Percentiles rank a stretch among this genome's conserved stretches.
These are phyloP conservation scores for Phytophthora pinifolia DNA, from an alignment of 352 stramenopile species.

Conservation along the genomic window DNA sequence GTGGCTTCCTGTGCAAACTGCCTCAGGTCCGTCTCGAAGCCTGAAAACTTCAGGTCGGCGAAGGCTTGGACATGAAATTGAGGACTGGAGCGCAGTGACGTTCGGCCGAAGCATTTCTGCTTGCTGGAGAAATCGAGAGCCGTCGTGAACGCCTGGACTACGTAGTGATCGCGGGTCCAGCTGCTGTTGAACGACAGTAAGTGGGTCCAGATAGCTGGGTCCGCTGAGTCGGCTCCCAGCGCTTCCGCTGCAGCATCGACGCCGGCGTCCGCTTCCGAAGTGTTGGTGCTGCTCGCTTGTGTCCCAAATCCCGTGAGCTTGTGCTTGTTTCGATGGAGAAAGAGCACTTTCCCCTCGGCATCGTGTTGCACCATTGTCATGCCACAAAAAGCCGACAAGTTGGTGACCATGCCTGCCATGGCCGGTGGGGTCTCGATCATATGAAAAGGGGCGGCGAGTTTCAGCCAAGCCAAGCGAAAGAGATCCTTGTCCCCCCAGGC, in stretches of 20 bases:
- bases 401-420: conserved; percentile 35
- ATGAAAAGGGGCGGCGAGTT: conserved; percentile 40
- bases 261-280: not conserved
- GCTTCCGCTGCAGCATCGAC: not conserved
- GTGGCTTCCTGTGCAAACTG: conserved; percentile 16
- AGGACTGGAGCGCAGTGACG: conserved; percentile 8
- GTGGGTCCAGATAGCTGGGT: conserved; percentile 60
- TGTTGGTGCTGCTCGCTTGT: not conserved
- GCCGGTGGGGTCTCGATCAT: conserved; percentile 52
- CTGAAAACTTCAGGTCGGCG: conserved; percentile 3
- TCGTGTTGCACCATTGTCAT: conserved; percentile 57
- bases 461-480: conserved; percentile 61
- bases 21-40: conserved; percentile 16
- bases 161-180: conserved; percentile 38
- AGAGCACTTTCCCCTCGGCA: conserved; percentile 33
- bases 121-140: conserved; percentile 31
- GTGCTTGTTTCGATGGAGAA: conserved; percentile 52
- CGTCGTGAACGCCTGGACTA: conserved; percentile 48
- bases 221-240: conserved; percentile 1
- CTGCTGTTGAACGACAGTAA: conserved; percentile 54
- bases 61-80: conserved; percentile 19
- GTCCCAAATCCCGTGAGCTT: conserved; percentile 33
- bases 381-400: conserved; percentile 41
- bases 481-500: conserved; percentile 65
- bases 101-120: conserved; percentile 60